phyloP scores from a whole-genome alignment of 345 rosid species.

The Linum tenue region DNA sequence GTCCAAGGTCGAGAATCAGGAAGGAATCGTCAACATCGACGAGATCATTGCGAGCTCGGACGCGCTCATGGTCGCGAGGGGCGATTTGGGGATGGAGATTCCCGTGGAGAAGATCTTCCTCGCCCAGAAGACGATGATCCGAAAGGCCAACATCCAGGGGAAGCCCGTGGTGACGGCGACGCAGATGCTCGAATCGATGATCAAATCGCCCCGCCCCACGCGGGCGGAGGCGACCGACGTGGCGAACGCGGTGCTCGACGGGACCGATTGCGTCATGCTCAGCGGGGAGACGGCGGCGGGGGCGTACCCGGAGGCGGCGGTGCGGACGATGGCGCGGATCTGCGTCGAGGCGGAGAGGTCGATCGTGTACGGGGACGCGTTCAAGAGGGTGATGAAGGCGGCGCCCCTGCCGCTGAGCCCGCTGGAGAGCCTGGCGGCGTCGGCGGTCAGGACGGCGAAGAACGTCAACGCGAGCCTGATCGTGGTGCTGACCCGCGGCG shows the following conservation, averaged over 20 bases:
- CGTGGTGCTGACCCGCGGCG: conserved; percentile 29
- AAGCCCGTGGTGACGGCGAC: conserved; percentile 32
- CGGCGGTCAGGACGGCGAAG: conserved; percentile 33
- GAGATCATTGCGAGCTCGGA: not conserved
- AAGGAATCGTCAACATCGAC: not conserved
- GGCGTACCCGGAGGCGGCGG: conserved; percentile 33
- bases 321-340: conserved; percentile 28
- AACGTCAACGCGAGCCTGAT: conserved; percentile 21
- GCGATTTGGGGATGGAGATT: conserved; percentile 38
- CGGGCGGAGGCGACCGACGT: conserved; percentile 36
- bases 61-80: conserved; percentile 30
- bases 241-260: conserved; percentile 33
- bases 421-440: conserved; percentile 31
- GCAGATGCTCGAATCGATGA: conserved; percentile 37
- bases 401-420: conserved; percentile 33
- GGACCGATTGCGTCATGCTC: conserved; percentile 32
- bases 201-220: conserved; percentile 33
- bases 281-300: conserved; percentile 37
- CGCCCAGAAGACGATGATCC: conserved; percentile 30
- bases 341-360: conserved; percentile 27
- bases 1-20: conserved; percentile 19
- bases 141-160: conserved; percentile 27
- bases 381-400: conserved; percentile 21
- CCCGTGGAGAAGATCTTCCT: conserved; percentile 34
- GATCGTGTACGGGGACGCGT: conserved; percentile 21